Evolutionary conservation across 768 basidiomycete genomes (phyloP), one percentile per base, ranked within the genome.

Genomic region (Trametopsis cervina): DNA sequence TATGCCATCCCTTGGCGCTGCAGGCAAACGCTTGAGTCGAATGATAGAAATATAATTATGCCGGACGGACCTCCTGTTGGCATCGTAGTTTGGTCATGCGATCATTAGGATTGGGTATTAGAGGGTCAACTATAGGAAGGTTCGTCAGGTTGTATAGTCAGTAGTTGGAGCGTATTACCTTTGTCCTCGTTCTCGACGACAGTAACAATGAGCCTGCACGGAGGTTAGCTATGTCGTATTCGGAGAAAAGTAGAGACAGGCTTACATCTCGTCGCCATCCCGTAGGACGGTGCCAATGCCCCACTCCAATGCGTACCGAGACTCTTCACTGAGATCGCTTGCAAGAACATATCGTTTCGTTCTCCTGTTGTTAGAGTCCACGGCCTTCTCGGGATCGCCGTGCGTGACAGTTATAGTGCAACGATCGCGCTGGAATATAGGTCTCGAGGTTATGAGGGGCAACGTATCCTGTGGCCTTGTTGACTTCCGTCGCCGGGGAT

Each of bases 271-370:
- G 58, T 99, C 96, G 2, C 95, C 95, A 65, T 97, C 93, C 52
- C 93, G 71, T 51, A 96, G 69, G 2, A 97, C 95, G 0, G 95
- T 97, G 2, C 94, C 95, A 46, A 98, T 94, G 9, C 89, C 91
- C 96, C 95, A 99, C 64, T 98, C 94, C 4, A 98, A 80, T 0
- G 96, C 96, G 64, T 94, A 99, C 26, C 85, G 74, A 65, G 83
- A 85, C 68, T 99, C 95, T 55, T 96, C 90, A 51, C 88, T 91
- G 57, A 98, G 63, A 75, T 99, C 96, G 60, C 92, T 96, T 4
- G 93, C 88, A 18, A 98, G 85, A 10, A 96, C 73, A 65, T 97
- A 99, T 51, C 66, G 68, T 51, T 78, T 75, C 54, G 78, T 73
- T 54, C 77, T 74, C 60, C 78, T 77, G 5, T 80, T 72, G 17